These are phyloP conservation scores for Tuber umbilicatum DNA, from an alignment of 495 filamentous ascomycete genomes.

Conservation along the genomic window DNA sequence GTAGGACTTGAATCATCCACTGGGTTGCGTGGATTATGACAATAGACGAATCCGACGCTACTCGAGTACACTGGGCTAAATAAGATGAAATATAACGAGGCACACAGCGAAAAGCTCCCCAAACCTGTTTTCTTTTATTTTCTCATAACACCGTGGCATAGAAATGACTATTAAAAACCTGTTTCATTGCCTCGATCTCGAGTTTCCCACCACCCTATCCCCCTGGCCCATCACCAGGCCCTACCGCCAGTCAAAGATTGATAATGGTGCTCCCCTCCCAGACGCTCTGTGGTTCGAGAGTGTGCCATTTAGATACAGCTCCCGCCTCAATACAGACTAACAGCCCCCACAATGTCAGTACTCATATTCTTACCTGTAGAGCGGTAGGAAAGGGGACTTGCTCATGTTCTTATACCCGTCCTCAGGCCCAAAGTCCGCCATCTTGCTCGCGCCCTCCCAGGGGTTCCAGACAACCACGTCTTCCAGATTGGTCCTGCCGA, in stretches of 20 bases:
- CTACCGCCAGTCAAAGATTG: conserved; percentile 30
- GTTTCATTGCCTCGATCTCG: not conserved
- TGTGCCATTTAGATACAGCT: conserved; percentile 70
- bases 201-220: not conserved
- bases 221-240: not conserved
- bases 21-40: not conserved
- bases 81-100: not conserved
- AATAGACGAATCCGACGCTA: not conserved
- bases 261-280: conserved; percentile 88
- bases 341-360: conserved; percentile 4
- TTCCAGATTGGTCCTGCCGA: conserved; percentile 70
- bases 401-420: conserved; percentile 81
- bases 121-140: not conserved
- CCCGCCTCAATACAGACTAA: conserved; percentile 83
- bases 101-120: not conserved
- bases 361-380: not conserved
- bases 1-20: not conserved
- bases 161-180: not conserved
- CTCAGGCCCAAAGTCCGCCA: conserved; percentile 82
- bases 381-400: conserved; percentile 10
- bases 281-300: conserved; percentile 74
- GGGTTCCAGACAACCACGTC: conserved; percentile 98
- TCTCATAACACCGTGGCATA: not conserved
- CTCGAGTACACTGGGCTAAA: not conserved
- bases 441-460: conserved; percentile 75